Conservation (phyloP, 1,284 basidiomycete species). For the Pascua guehoae region DNA sequence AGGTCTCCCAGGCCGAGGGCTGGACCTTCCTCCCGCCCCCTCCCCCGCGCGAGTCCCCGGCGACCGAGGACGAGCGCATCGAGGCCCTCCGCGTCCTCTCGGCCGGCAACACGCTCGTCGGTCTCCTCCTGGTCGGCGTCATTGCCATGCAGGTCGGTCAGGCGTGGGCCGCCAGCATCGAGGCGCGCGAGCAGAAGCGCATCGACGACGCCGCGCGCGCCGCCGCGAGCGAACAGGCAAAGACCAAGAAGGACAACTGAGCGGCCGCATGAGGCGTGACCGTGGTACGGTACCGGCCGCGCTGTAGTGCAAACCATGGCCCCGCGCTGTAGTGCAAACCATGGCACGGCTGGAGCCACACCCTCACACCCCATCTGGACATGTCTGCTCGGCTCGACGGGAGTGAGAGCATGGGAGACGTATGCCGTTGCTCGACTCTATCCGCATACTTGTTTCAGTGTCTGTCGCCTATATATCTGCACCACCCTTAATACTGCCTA, state of each 20-base stretch:
- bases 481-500: neutral
- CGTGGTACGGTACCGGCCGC: too few species aligned
- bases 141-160: constrained; percentile 66
- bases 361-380: too few species aligned
- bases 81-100: constrained; percentile 74
- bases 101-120: constrained; percentile 78
- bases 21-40: constrained; percentile 47
- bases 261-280: too few species aligned
- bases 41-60: constrained; percentile 55
- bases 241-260: constrained; percentile 37
- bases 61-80: constrained; percentile 62
- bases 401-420: too few species aligned
- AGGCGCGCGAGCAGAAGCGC: constrained; percentile 59
- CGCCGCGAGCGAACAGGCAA: constrained; percentile 15
- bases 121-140: constrained; percentile 57
- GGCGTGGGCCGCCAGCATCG: constrained; percentile 70
- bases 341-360: too few species aligned
- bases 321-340: too few species aligned
- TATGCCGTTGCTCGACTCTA: neutral
- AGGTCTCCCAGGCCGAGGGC: constrained; percentile 26
- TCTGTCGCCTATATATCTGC: neutral
- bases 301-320: too few species aligned
- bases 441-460: neutral
- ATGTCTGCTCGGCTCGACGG: too few species aligned
- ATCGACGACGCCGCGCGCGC: constrained; percentile 43